These are phyloP conservation scores for Friedmanniomyces simplex DNA, from an alignment of 495 filamentous ascomycete species.

Conservation along the genomic window DNA sequence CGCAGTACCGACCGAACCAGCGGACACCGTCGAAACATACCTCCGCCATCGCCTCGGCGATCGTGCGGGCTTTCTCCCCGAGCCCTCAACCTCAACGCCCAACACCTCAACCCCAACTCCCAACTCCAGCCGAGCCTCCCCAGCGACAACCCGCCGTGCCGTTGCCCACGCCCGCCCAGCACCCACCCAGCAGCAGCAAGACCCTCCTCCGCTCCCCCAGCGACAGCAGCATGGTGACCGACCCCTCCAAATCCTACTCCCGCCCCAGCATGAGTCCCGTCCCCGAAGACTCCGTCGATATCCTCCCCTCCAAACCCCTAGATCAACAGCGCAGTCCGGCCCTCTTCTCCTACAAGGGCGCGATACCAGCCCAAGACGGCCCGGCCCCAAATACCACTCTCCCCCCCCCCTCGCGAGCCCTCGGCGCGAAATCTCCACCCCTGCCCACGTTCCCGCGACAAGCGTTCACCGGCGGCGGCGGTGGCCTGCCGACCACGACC, in stretches of 20 bases:
- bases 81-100: no score
- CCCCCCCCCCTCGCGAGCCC: not conserved
- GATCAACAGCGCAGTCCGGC: not conserved
- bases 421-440: conserved; percentile 1
- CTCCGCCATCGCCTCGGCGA: no score
- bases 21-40: no score
- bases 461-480: not conserved
- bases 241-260: not conserved
- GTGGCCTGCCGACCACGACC: no score
- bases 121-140: no score
- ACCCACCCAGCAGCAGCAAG: no score
- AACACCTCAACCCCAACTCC: no score
- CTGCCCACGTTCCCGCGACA: not conserved
- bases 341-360: conserved; percentile 10
- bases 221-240: not conserved
- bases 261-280: conserved; percentile 4
- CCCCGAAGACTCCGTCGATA: not conserved
- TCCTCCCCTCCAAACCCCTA: not conserved
- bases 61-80: no score
- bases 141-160: no score
- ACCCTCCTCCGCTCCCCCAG: not conserved
- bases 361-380: conserved; percentile 3
- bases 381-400: not conserved
- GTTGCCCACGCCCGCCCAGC: no score
- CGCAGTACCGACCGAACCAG: no score